Evolutionary conservation across 257 asterid genomes (phyloP).

Genomic region (Solanum clarkiae): DNA sequence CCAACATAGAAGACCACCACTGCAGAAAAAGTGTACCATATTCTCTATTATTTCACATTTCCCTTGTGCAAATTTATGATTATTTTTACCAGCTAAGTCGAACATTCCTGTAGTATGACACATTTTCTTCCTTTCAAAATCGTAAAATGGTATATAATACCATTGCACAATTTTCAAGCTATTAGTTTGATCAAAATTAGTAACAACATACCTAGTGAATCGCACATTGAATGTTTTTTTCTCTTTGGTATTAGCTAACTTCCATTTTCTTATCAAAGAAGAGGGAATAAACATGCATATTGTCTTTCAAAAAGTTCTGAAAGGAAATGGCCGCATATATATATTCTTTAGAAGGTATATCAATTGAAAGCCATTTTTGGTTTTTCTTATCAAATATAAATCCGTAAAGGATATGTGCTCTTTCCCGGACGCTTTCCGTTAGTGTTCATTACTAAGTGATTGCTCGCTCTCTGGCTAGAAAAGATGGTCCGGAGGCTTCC

Average conservation of each 20-base stretch:
- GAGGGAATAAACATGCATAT: not conserved
- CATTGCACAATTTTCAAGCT: not conserved
- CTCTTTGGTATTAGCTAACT: not conserved
- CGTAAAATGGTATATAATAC: not conserved
- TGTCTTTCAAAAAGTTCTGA: not conserved
- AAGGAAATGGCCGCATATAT: not conserved
- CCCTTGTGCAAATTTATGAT: not conserved
- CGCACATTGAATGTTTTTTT: not conserved
- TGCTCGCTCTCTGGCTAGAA: too few relatives aligned
- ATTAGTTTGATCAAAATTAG: not conserved
- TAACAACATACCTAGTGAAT: not conserved
- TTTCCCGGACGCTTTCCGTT: too few relatives aligned
- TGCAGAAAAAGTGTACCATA: not conserved
- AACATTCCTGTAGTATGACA: not conserved
- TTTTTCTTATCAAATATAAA: not conserved
- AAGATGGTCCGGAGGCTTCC: too few relatives aligned
- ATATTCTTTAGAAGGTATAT: too few relatives aligned
- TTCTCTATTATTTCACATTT: not conserved
- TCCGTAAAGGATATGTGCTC: too few relatives aligned
- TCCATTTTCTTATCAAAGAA: not conserved
- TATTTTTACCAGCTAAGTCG: not conserved
- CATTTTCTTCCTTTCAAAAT: not conserved
- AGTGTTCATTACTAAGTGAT: too few relatives aligned
- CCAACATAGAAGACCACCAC: not conserved
- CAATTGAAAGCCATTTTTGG: not conserved